Conservation (phyloP, 1,284 basidiomycete species). For the Sanghuangporus baumii region DNA sequence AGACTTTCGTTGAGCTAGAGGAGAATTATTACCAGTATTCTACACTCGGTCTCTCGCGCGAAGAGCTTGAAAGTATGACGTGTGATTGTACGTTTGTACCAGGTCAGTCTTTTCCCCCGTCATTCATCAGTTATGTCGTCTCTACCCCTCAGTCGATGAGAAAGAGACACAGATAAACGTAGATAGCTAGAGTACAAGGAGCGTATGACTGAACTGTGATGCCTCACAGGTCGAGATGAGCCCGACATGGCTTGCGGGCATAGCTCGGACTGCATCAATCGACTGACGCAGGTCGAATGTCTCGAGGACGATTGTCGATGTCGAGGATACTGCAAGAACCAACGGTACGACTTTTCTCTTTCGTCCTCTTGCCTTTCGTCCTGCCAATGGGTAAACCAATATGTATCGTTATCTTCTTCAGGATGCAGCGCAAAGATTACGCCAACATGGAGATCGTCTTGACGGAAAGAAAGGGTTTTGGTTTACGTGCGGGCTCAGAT, state of each 20-base stretch:
- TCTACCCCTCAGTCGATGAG: not conserved
- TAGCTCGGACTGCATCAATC: conserved; percentile 92
- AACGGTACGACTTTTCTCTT: conserved; percentile 58
- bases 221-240: conserved; percentile 46
- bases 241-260: conserved; percentile 77
- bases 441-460: conserved; percentile 86
- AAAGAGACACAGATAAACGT: conserved; percentile 7
- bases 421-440: conserved; percentile 85
- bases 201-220: conserved; percentile 20
- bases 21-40: conserved; percentile 88
- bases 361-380: not conserved
- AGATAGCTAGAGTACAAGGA: not conserved
- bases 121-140: conserved; percentile 22
- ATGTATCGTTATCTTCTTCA: conserved; percentile 29
- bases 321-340: conserved; percentile 82
- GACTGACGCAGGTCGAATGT: conserved; percentile 96
- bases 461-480: conserved; percentile 96
- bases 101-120: conserved; percentile 50
- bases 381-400: not conserved
- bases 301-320: conserved; percentile 84
- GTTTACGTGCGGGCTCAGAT: conserved; percentile 72
- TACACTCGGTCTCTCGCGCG: conserved; percentile 80
- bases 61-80: conserved; percentile 87
- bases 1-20: conserved; percentile 69
- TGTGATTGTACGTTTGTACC: conserved; percentile 86